Evolutionary conservation across 179 eudicot species (phyloP), one percentile per base, ranked within the genome.

Genomic region (Drosera spatulata): DNA sequence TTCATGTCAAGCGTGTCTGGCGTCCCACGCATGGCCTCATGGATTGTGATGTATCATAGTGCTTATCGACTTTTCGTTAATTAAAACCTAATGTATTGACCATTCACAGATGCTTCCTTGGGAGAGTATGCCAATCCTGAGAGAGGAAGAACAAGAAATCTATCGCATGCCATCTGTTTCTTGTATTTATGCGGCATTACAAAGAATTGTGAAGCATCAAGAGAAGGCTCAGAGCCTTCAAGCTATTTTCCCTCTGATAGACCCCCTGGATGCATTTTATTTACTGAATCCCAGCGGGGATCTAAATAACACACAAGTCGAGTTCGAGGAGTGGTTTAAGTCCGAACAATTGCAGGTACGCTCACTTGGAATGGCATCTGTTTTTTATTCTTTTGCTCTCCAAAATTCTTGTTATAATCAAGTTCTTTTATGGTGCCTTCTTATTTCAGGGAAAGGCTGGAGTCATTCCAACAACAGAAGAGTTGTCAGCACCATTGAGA

Each of bases 251-350:
- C 99, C 99, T 10, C 66, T 74, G 65, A 85, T 93, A 58, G 99
- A 93, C 66, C 99, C 99, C 11, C 60, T 93, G 64, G 96, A 93
- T 84, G 88, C 88, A 14, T 93, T 79, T 62, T 93, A 86, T 83
- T 63, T 93, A 65, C 69, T 93, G 72, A 93, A 93, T 70, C 99
- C 99, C n/a, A 75, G 91, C 60, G 99, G 99, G 42, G 99, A 93
- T 72, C 94, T 93, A 61, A 71, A 71, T 70, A 46, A 61, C 66
- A 86, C 95, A 5, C 95, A 93, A 72, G 72, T 73, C 58, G 81
- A 79, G 68, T 93, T 93, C 62, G 90, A 89, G 67, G 79, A 78
- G 59, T 93, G 91, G 96, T 93, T 93, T 66, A 80, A 68, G 69
- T 73, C 72, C 69, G 88, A 80, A 65, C 76, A 81, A 51, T 64